A percentile compares a stretch with the other conserved stretches of the same genome.
Evolutionary conservation across 352 stramenopile genomes (phyloP).

Genomic region (Phytophthora boehmeriae): DNA sequence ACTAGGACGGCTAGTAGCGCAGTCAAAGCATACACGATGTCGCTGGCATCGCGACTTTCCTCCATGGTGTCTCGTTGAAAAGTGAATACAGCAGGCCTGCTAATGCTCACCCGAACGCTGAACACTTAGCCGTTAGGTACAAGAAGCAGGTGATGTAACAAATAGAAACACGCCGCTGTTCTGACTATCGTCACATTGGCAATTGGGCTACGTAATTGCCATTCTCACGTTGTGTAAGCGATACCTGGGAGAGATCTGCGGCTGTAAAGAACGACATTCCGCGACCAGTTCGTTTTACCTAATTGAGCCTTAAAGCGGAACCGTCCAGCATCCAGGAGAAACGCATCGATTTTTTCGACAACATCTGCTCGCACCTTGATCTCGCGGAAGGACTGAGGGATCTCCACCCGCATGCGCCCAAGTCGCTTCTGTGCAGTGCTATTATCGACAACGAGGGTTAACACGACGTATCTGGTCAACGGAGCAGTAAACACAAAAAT

Average conservation of each 20-base stretch:
- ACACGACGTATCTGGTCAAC: conserved; percentile 1
- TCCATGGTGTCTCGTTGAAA: conserved; percentile 16
- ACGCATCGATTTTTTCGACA: conserved; percentile 68
- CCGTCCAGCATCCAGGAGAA: conserved; percentile 56
- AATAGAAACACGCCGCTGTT: conserved; percentile 17
- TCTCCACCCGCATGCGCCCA: conserved; percentile 48
- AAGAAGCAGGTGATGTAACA: conserved; percentile 3
- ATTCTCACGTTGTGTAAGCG: conserved; percentile 31
- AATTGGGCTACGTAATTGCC: conserved; percentile 14
- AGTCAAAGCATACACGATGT: conserved; percentile 18
- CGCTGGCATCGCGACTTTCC: conserved; percentile 12
- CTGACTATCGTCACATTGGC: conserved; percentile 10
- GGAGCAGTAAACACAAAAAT: background rate
- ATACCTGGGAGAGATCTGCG: conserved; percentile 52
- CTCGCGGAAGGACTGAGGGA: conserved; percentile 63
- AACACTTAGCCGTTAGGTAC: background rate
- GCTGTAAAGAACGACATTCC: conserved; percentile 77
- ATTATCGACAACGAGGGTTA: conserved; percentile 4
- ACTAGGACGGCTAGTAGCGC: conserved; percentile 23
- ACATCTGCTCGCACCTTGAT: conserved; percentile 69
- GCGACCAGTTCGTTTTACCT: conserved; percentile 85
- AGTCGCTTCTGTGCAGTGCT: conserved; percentile 78
- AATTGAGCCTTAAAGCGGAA: conserved; percentile 69
- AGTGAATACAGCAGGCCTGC: conserved; percentile 10
- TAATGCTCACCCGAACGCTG: background rate